Evolutionary conservation across 106 monocot species (phyloP).

Genomic region (Dendrobium chrysotoxum): DNA sequence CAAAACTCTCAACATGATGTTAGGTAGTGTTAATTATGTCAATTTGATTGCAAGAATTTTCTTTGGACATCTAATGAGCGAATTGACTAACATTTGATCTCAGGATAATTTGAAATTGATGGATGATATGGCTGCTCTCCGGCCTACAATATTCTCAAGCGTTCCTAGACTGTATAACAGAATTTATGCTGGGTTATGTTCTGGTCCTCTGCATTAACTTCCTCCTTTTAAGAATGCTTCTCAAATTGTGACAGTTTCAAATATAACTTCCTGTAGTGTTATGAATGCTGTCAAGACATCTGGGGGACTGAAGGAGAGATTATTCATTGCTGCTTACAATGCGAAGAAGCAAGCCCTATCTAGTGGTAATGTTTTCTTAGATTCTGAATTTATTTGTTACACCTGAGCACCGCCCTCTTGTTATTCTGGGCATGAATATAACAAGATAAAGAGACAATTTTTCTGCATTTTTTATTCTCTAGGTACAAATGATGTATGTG

Average conservation of each 20-base stretch:
- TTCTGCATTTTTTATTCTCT: not conserved
- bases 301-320: constrained; percentile 67
- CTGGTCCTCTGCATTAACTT: constrained; percentile 4
- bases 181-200: constrained; percentile 86
- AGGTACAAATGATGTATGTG: not conserved
- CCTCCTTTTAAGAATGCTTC: not conserved
- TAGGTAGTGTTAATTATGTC: not conserved
- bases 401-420: not conserved
- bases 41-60: not conserved
- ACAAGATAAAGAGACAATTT: not conserved
- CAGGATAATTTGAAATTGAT: constrained; percentile 95
- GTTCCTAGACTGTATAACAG: constrained; percentile 92
- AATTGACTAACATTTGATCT: constrained; percentile 9
- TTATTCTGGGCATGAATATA: not conserved
- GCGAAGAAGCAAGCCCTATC: constrained; percentile 79
- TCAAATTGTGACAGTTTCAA: constrained; percentile 5
- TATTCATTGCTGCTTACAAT: constrained; percentile 82
- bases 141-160: constrained; percentile 84
- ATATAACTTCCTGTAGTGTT: constrained; percentile 37
- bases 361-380: constrained; percentile 41
- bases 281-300: constrained; percentile 89
- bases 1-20: not conserved
- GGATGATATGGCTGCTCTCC: constrained; percentile 83
- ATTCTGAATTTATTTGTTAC: not conserved
- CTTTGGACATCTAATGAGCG: not conserved